A percentile compares a stretch with the other conserved stretches of the same genome.
Conservation (phyloP, 805 yeast species). For the Yamadazyma sp. region DNA sequence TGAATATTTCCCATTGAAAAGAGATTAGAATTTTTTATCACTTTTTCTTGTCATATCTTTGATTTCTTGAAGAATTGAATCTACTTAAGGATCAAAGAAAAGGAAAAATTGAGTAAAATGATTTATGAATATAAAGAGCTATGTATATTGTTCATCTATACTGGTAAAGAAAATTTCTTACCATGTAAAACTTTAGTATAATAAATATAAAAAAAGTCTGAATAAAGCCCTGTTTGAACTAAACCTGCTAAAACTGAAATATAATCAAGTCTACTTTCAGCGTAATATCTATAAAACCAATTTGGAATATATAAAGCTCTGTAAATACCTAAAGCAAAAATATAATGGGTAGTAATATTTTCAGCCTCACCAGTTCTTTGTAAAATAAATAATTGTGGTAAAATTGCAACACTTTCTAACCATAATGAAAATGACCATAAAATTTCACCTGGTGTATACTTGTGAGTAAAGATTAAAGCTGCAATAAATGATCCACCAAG, state of each 20-base stretch:
- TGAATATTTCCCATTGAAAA: slow-evolving; percentile 82
- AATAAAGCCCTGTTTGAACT: slow-evolving; percentile 81
- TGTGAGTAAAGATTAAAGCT: slow-evolving; percentile 61
- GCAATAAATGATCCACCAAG: slow-evolving; percentile 56
- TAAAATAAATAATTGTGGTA: slow-evolving; percentile 89
- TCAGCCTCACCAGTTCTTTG: slow-evolving; percentile 89
- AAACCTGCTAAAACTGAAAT: slow-evolving; percentile 77
- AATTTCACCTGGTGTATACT: slow-evolving; percentile 59
- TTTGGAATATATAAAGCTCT: slow-evolving; percentile 89
- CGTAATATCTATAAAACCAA: slow-evolving; percentile 84
- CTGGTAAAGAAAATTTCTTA: slow-evolving; percentile 71
- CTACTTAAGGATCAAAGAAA: too few species aligned
- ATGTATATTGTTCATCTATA: slow-evolving; percentile 15
- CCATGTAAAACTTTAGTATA: slow-evolving; percentile 77
- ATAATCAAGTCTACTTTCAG: slow-evolving; percentile 63
- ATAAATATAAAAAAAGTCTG: slow-evolving; percentile 94
- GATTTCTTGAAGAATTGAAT: too few species aligned
- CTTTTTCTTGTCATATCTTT: not conserved
- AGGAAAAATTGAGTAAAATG: not conserved
- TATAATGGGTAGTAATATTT: slow-evolving; percentile 84
- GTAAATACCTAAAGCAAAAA: slow-evolving; percentile 89
- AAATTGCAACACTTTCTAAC: slow-evolving; percentile 88
- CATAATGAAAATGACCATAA: slow-evolving; percentile 89
- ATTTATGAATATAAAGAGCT: not conserved
- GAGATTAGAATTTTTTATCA: slow-evolving; percentile 50